Evolutionary conservation across 1,284 basidiomycete species (phyloP), one percentile per base, ranked within the genome.

Genomic region (Veloboletus limbatus): DNA sequence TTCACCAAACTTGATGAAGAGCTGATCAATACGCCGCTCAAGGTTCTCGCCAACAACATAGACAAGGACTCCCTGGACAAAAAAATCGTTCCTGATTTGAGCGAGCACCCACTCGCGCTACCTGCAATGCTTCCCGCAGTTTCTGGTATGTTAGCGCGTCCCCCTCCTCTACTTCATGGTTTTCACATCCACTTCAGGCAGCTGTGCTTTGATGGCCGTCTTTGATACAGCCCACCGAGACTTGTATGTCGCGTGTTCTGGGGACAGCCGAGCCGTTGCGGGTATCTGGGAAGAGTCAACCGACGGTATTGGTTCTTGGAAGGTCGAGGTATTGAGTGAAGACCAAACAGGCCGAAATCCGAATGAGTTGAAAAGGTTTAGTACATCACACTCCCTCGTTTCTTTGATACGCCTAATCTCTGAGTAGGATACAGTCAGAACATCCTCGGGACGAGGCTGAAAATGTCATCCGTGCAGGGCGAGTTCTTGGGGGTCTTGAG

Each of bases 311-410:
- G 79, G 79, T 13, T 70, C 71, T 49, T 98, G 95, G 95, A 79
- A 84, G 43, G 88, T 94, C 17, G 94, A 97, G 64, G 90, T 92
- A 17, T 75, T 99, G 49, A 91, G 82, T 27, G 90, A 97, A 62
- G 97, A 99, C 65, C 95, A 98, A 73, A 98, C 94, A 9, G 96
- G 93, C 22, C 80, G 91, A 50, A 98, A 96, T 64, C 83, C 80
- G 10, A 85, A 81, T 47, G 96, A 99, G 69, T 65, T 81, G 25
- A 74, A 75, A 64, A 76, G 87, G 87, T 88, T 54, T 40, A 68
- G 51, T 33, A 21, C 17, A 9, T 8, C 11, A 25, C 4, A 13
- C 24, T 22, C 21, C 39, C 49, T 25, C 6, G 14, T 34, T 18
- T 32, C n/a, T 30, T 24, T 34, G 8, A 33, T 21, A 14, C 45